Evolutionary conservation across 441 rosid species (phyloP), one percentile per base, ranked within the genome.

Genomic region (Capsella rubella): DNA sequence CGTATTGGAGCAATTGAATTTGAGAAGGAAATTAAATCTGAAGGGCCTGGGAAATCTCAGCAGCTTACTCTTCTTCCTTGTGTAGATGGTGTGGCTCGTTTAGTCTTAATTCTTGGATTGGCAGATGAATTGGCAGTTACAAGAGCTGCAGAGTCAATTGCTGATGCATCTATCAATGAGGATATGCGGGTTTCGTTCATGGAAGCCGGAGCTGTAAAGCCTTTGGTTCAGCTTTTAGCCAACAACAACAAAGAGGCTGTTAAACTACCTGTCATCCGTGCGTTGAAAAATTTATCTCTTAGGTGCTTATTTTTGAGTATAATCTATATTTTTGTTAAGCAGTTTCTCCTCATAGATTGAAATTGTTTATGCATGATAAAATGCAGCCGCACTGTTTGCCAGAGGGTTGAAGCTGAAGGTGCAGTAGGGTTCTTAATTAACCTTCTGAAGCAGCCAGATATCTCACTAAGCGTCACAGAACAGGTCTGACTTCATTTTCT

Each of bases 141-240:
- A 49, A 86, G 93, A 80, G 91, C 93, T 73, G 98, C 96, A 40
- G 84, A 82, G 68, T 75, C 96, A 27, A 80, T 93, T 79, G 95
- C 90, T 34, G 88, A 86, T 87, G 87, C 91, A 73, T 87, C 87
- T 50, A 84, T 93, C 52, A 91, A 82, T 73, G 97, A 88, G 75
- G 82, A 82, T 46, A 88, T 89, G 93, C 82, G 97, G 65, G 78
- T 78, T 72, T 81, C 89, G 31, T 89, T 93, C 80, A 91, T 86
- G 80, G 97, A 93, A 81, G 97, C 95, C 62, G 96, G 98, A 72
- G 93, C 91, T 54, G 45, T 87, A 72, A 86, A 84, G 82, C 86
- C 78, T 82, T 78, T 93, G 78, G 75, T 90, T 85, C 87, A 75
- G 77, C 93, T 87, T 63, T 80, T 93, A 63, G 82, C 81, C 54